Conservation (phyloP, 805 yeast genomes). For the Cyberlindnera mycetangii region DNA sequence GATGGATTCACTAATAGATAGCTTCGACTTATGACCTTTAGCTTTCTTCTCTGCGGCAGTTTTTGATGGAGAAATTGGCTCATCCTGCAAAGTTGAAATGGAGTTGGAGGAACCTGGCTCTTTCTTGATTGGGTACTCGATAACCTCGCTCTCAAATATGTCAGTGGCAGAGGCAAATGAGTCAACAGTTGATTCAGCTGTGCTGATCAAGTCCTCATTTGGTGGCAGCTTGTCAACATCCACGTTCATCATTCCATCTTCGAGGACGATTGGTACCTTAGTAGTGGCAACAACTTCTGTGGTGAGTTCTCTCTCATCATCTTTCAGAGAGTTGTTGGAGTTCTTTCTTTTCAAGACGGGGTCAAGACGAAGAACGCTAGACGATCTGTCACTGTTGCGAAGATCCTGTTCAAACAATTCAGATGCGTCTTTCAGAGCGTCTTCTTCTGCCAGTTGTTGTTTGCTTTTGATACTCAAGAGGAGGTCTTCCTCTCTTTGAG, state of each 20-base stretch:
- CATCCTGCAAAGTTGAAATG: constrained; percentile 19
- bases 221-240: constrained; percentile 5
- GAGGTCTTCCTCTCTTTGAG: constrained; percentile 25
- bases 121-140: constrained; percentile 6
- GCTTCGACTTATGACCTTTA: constrained; percentile 19
- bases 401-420: constrained; percentile 33
- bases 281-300: constrained; percentile 16
- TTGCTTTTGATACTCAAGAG: constrained; percentile 23
- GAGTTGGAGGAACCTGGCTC: constrained; percentile 20
- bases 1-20: constrained; percentile 24
- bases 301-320: constrained; percentile 24
- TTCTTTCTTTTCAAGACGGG: constrained; percentile 28
- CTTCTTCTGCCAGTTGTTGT: constrained; percentile 26
- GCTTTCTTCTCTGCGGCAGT: constrained; percentile 4
- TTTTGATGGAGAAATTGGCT: not conserved
- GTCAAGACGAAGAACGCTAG: constrained; percentile 24
- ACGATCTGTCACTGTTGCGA: constrained; percentile 29
- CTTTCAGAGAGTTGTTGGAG: constrained; percentile 25
- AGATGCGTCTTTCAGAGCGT: constrained; percentile 29
- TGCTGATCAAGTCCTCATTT: constrained; percentile 15
- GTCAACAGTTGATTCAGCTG: constrained; percentile 21
- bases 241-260: constrained; percentile 21
- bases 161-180: constrained; percentile 26
- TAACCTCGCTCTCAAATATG: constrained; percentile 16
- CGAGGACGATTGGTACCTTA: constrained; percentile 14